Evolutionary conservation across 352 stramenopile species (phyloP), one percentile per base, ranked within the genome.

Genomic region (Phytopythium chamaehyphon): DNA sequence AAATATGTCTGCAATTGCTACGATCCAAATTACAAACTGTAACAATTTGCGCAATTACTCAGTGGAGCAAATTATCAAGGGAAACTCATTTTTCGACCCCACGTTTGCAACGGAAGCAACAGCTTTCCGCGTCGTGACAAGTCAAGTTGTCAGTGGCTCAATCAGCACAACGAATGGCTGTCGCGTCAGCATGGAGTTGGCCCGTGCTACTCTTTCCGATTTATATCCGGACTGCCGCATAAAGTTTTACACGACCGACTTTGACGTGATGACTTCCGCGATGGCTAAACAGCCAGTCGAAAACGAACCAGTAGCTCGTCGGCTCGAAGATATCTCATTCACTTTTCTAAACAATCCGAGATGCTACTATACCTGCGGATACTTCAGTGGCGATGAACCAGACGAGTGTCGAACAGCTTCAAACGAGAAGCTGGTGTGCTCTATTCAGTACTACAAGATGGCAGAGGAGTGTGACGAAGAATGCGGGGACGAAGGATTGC

Each of bases 181-280:
- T 4, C 10, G 18, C 3, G 42, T 48, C 16, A 2, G 42, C 4
- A 48, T 48, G 42, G 24, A 48, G 23, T 22, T 48, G 42, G 42
- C 23, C 14, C 42, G 15, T 2, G 23, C 42, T 1, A 48, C 42
- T 4, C 23, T 48, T 18, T 24, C 42, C 5, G 42, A 48, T 18
- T 6, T 48, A 22, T 48, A 48, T 22, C 42, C 42, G 14, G 15
- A 35, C 23, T 48, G 42, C 23, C 24, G 42, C 1, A 48, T 48
- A 24, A 48, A 48, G 42, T 48, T 48, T 12, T 48, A 48, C 18
- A 48, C 42, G 5, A 48, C 42, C 0, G 42, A 48, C 12, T n/a
- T 48, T 16, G 42, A 12, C 15, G 28, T 14, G 42, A 22, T 48
- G 2, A n/a, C 42, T 15, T 16, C 23, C 6, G 22, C 19, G 9